Evolutionary conservation across 2,329 filamentous ascomycete species (phyloP).

Genomic region (Paramyrothecium roridum): DNA sequence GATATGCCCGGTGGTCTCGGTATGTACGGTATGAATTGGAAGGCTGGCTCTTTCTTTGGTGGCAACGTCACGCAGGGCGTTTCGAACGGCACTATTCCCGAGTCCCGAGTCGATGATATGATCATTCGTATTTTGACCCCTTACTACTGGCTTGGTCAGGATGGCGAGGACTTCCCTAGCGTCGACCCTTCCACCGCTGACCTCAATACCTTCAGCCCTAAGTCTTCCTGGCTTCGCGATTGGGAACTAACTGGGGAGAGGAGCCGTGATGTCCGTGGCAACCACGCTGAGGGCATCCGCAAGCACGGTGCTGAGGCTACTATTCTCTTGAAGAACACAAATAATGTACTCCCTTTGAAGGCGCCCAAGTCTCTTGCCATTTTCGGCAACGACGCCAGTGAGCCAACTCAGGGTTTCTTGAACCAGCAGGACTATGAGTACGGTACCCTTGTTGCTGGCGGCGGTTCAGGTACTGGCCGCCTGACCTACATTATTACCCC

Average conservation of each 20-base stretch:
- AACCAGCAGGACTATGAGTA: slow-evolving; percentile 63
- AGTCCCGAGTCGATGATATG: slow-evolving; percentile 42
- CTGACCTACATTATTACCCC: slow-evolving; percentile 33
- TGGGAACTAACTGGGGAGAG: slow-evolving; percentile 46
- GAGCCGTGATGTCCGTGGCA: slow-evolving; percentile 48
- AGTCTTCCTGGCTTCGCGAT: slow-evolving; percentile 38
- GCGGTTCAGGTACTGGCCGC: slow-evolving; percentile 44
- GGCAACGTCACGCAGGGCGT: slow-evolving; percentile 43
- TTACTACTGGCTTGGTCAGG: slow-evolving; percentile 48
- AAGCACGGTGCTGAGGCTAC: slow-evolving; percentile 56
- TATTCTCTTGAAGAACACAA: slow-evolving; percentile 71
- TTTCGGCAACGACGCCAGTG: slow-evolving; percentile 49
- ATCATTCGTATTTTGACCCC: slow-evolving; percentile 51
- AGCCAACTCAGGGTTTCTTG: slow-evolving; percentile 60
- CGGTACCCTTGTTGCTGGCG: slow-evolving; percentile 55
- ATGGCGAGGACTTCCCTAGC: slow-evolving; percentile 37
- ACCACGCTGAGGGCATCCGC: slow-evolving; percentile 53
- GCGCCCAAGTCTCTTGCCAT: slow-evolving; percentile 54
- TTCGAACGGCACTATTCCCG: slow-evolving; percentile 41
- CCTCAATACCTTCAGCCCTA: slow-evolving; percentile 47
- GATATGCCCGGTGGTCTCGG: slow-evolving; percentile 45
- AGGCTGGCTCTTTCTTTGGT: slow-evolving; percentile 38
- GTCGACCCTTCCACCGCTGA: slow-evolving; percentile 42
- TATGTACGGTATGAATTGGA: slow-evolving; percentile 22
- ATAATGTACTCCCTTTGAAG: slow-evolving; percentile 56